Evolutionary conservation across 2,329 filamentous ascomycete genomes (phyloP).

Genomic region (Daldinia eschscholtzii): DNA sequence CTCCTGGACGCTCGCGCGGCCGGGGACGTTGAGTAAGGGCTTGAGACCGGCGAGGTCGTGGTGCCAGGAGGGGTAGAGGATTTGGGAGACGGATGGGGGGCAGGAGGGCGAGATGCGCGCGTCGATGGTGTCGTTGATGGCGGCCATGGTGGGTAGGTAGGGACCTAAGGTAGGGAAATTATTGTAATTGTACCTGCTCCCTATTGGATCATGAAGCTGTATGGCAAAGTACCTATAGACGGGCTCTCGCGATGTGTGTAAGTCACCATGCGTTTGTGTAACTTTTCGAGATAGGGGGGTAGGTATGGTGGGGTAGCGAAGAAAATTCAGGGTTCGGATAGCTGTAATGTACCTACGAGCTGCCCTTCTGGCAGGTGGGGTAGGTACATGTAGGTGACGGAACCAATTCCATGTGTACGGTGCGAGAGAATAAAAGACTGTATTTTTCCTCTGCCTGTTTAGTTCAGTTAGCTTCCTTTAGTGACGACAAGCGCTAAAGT

Average conservation of each 20-base stretch:
- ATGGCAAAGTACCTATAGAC: not conserved
- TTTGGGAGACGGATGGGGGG: conserved; percentile 63
- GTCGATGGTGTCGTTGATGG: conserved; percentile 62
- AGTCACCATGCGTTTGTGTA: not conserved
- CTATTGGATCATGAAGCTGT: not conserved
- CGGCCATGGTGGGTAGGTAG: conserved; percentile 3
- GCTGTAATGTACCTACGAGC: not conserved
- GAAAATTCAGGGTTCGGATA: conserved; percentile 29
- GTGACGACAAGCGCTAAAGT: conserved; percentile 24
- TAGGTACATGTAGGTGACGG: conserved; percentile 20
- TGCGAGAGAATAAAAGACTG: conserved; percentile 13
- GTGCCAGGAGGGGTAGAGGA: conserved; percentile 68
- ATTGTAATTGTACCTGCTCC: not conserved
- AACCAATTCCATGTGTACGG: conserved; percentile 23
- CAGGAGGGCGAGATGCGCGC: conserved; percentile 67
- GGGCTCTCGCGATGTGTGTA: not conserved
- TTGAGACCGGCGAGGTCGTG: conserved; percentile 76
- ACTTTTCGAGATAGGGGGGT: conserved; percentile 11
- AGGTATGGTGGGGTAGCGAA: conserved; percentile 35
- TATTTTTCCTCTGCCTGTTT: conserved; percentile 29
- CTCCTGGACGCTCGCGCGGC: conserved; percentile 81
- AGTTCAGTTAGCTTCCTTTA: conserved; percentile 13
- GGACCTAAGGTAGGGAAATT: not conserved
- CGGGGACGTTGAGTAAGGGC: conserved; percentile 74
- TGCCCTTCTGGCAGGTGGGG: conserved; percentile 21